Evolutionary conservation across 2,329 filamentous ascomycete genomes (phyloP).

Genomic region (Echinosphaeria canescens): DNA sequence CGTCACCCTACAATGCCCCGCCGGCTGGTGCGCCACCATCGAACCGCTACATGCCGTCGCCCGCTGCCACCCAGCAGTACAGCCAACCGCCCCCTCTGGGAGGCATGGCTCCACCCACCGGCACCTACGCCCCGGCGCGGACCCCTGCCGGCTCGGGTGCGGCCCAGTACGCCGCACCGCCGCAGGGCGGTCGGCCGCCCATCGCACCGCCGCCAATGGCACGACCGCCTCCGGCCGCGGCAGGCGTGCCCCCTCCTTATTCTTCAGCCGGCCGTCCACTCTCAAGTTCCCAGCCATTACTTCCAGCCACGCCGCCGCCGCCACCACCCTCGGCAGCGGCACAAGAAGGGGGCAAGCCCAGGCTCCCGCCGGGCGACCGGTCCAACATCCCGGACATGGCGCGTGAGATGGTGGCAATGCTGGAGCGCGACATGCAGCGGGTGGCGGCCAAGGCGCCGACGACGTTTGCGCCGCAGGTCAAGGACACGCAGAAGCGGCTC

Average conservation of each 20-base stretch:
- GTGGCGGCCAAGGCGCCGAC: constrained; percentile 70
- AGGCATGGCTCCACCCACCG: constrained; percentile 17
- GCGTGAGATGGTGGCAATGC: constrained; percentile 58
- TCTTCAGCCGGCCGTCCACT: too few species aligned
- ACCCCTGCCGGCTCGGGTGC: constrained; percentile 7
- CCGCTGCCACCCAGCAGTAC: constrained; percentile 29
- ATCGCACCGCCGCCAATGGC: constrained; percentile 16
- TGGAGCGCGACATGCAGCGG: constrained; percentile 69
- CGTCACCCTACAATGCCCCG: constrained; percentile 73
- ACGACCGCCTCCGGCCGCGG: too few species aligned
- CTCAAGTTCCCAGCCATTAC: too few species aligned
- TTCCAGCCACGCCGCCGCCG: constrained; percentile 11
- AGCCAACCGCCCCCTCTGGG: constrained; percentile 12
- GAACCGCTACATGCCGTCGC: constrained; percentile 55
- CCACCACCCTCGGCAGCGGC: constrained; percentile 19
- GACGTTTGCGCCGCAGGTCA: constrained; percentile 74
- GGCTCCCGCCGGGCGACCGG: constrained; percentile 67
- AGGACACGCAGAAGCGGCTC: constrained; percentile 83
- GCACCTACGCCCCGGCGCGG: constrained; percentile 22
- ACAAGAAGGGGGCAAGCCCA: constrained; percentile 24
- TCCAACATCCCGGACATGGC: constrained; percentile 68
- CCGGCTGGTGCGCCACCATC: constrained; percentile 46
- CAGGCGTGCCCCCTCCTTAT: too few species aligned
- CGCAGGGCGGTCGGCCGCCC: constrained; percentile 34
- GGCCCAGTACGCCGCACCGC: constrained; percentile 16